These are phyloP conservation scores for Kwoniella dendrophila DNA, from an alignment of 768 basidiomycete genomes.

Conservation along the genomic window DNA sequence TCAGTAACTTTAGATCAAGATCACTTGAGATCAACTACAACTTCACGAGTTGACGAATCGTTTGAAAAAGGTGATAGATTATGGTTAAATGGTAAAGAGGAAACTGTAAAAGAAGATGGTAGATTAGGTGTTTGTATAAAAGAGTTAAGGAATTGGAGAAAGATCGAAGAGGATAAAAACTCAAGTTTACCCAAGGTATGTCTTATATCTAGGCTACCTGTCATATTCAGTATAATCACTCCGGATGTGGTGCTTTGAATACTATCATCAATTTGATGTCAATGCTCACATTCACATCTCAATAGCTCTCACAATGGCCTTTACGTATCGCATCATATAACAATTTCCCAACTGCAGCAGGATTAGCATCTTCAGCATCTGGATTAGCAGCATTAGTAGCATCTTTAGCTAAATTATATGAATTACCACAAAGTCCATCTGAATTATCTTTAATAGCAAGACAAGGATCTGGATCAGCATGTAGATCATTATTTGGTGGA, in stretches of 20 bases:
- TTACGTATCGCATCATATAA: constrained; percentile 93
- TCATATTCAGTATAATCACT: too few species aligned
- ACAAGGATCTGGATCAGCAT: constrained; percentile 96
- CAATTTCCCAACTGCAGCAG: constrained; percentile 99
- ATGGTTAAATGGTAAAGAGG: constrained; percentile 94
- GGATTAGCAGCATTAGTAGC: constrained; percentile 94
- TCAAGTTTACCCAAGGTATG: constrained; percentile 68
- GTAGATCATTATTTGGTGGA: constrained; percentile 94
- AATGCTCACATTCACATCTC: neutral
- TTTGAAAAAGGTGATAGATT: constrained; percentile 72
- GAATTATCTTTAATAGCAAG: constrained; percentile 90
- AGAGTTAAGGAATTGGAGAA: constrained; percentile 79
- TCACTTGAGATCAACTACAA: constrained; percentile 89
- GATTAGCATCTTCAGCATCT: constrained; percentile 93
- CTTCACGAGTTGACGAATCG: constrained; percentile 76
- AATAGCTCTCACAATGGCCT: constrained; percentile 68
- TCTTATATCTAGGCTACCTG: neutral
- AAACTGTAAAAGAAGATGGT: constrained; percentile 79
- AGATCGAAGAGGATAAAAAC: constrained; percentile 72
- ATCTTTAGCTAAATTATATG: constrained; percentile 83
- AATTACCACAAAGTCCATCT: constrained; percentile 74
- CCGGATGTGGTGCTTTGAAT: too few species aligned
- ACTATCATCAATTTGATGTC: constrained; percentile 2
- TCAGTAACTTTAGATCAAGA: constrained; percentile 97
- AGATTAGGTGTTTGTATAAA: constrained; percentile 79